Base-by-base conservation (phyloP, 192 early-diverging fungal genomes). In the Gamsiella multidivaricata region DNA sequence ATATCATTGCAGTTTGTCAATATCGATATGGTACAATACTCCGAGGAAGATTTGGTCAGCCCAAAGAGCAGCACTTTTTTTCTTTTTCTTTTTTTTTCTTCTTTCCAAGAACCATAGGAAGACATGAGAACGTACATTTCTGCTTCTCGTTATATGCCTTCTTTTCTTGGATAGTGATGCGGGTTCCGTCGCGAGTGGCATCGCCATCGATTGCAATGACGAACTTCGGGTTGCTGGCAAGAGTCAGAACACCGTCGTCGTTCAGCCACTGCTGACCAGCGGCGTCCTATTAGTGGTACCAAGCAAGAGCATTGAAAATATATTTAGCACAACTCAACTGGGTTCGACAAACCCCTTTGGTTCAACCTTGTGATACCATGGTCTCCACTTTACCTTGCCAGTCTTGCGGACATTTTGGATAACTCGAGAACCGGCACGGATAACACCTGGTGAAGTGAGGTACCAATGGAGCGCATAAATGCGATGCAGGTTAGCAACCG, bases 371-470 rank as follows among this genome's bases (percentile, higher is more conserved):
- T n/a, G n/a, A n/a, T n/a, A n/a, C n/a, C n/a, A n/a, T n/a, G n/a
- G n/a, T n/a, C n/a, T n/a, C n/a, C n/a, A n/a, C n/a, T n/a, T n/a
- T 78, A 78, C 74, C 74, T 78, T 78, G 64, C 74, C 74, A 52
- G 66, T 51, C 54, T 78, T 78, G 66, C 74, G 74, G 25, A 78
- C 74, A 39, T 64, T 78, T 34, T 78, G 74, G 31, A 78, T 78
- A 29, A 78, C 66, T 51, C 74, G 74, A 12, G 74, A 68, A 14
- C 66, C 66, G 9, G 65, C 45, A 51, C 65, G 74, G 54, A 69
- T 51, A 22, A 54, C 74, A 23, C 74, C 74, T 12, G 28, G 52
- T 54, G 5, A 14, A 31, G 9, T 12, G 9, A 22, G 34, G 29
- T 26, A 52, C 0, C 12, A 54, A 11, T 15, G 22, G n/a, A 61